These are phyloP conservation scores for Knufia fluminis DNA, from an alignment of 2,329 filamentous ascomycete species.

Conservation along the genomic window DNA sequence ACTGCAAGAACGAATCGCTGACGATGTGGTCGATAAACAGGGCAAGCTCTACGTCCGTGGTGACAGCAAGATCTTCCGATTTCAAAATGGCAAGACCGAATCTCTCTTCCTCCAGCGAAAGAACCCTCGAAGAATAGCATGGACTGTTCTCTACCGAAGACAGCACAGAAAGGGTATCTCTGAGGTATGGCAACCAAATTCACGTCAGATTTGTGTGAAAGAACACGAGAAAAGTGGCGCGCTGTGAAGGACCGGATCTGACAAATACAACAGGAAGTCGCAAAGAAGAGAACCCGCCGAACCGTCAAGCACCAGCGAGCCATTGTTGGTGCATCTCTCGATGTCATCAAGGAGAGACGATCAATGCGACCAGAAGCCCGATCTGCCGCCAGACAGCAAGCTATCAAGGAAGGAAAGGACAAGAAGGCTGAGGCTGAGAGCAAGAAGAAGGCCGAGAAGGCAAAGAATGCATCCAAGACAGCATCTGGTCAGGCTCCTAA, in stretches of 20 bases:
- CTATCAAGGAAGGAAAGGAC: constrained; percentile 97
- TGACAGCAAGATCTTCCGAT: constrained; percentile 99
- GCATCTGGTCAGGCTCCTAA: constrained; percentile 66
- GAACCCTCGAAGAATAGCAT: constrained; percentile 99
- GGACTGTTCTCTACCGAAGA: constrained; percentile 96
- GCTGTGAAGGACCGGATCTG: too few relatives aligned
- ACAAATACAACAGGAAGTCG: constrained; percentile 66
- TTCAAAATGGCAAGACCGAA: constrained; percentile 99
- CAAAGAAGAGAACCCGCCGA: constrained; percentile 98
- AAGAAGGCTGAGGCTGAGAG: constrained; percentile 84
- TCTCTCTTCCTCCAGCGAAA: constrained; percentile 99
- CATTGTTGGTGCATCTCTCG: constrained; percentile 97
- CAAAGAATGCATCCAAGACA: constrained; percentile 69
- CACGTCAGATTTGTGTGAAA: too few relatives aligned
- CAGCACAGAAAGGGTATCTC: constrained; percentile 99
- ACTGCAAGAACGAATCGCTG: constrained; percentile 7
- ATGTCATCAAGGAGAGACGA: constrained; percentile 99
- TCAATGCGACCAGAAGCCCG: constrained; percentile 90
- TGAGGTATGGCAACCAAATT: constrained; percentile 63
- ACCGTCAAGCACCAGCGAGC: constrained; percentile 98
- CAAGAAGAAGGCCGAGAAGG: constrained; percentile 99
- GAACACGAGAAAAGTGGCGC: too few relatives aligned
- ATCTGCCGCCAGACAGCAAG: constrained; percentile 74
- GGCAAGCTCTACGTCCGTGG: constrained; percentile 99
- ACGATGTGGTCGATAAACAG: constrained; percentile 40